Base-by-base conservation (phyloP, 306 rosid species). In the Ochetophila trinervis region DNA sequence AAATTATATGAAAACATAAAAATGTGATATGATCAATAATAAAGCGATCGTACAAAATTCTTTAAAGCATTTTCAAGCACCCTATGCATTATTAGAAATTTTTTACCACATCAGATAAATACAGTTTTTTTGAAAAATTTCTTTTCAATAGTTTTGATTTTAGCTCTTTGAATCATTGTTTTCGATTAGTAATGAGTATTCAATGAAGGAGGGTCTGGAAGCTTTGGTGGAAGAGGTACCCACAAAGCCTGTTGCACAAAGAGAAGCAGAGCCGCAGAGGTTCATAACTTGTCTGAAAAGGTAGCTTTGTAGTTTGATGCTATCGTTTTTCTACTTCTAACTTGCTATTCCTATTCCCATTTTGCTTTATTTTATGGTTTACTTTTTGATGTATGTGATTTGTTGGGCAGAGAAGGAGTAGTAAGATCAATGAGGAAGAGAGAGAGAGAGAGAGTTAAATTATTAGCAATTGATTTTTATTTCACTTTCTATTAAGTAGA, bases 281-380 rank as follows among this genome's bases (percentile, higher is more conserved):
- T 93, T 84, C 98, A 93, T 80, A 93, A 93, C 74, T 65, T 93
- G 82, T 89, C 98, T 18, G 98, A 93, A 80, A 93, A 93, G 94
- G 98, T 90, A 62, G 49, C 44, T 49, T 24, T 44, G 62, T 36
- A 5, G 49, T 19, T 54, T 23, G 16, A 11, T 53, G 11, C 2
- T 37, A 14, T 34, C 36, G 5, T 1, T 32, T n/a, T 20, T 23
- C 5, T 48, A 5, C 24, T 18, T 56, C n/a, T 70, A 18, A 59
- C 67, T 50, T 20, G 60, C 34, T 27, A 8, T 21, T 54, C 36
- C 10, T 36, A 30, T 14, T 34, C 30, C 51, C 15, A 0, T 63
- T 57, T 55, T 17, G 1, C 45, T 24, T 68, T 20, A 34, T 57
- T 23, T 62, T 17, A 5, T 30, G 59, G 44, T 22, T 59, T 42